These are phyloP conservation scores for Yamadazyma dendronema DNA, from an alignment of 1,139 yeast genomes.

Conservation along the genomic window DNA sequence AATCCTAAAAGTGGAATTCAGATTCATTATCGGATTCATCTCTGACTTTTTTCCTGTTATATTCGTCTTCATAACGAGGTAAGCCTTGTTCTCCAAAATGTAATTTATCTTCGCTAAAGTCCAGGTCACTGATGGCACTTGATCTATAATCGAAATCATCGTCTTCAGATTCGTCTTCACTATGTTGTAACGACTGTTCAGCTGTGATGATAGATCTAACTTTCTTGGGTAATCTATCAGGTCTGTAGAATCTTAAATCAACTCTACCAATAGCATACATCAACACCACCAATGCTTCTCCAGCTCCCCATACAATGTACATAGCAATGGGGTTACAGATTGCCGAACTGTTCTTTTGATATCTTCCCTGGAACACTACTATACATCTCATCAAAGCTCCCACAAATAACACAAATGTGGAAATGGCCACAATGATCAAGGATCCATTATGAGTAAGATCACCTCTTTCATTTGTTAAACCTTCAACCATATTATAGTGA, in stretches of 20 bases:
- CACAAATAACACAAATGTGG: conserved; percentile 54
- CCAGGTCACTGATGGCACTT: conserved; percentile 13
- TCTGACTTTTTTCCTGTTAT: conserved; percentile 4
- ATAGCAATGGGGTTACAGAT: conserved; percentile 49
- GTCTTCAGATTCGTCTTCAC: conserved; percentile 13
- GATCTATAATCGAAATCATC: conserved; percentile 15
- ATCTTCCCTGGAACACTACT: conserved; percentile 43
- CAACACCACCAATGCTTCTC: conserved; percentile 57
- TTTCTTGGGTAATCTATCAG: conserved; percentile 50
- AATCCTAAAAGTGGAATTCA: conserved; percentile 19
- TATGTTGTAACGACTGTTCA: conserved; percentile 27
- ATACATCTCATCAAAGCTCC: conserved; percentile 61
- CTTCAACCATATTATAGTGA: conserved; percentile 43
- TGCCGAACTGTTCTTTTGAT: conserved; percentile 23
- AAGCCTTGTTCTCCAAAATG: conserved; percentile 5
- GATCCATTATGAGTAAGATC: conserved; percentile 50
- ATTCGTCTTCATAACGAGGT: conserved; percentile 18
- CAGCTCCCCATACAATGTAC: conserved; percentile 63
- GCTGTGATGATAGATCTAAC: conserved; percentile 45
- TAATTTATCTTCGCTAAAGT: not conserved
- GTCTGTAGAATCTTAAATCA: conserved; percentile 77
- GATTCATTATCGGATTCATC: conserved; percentile 16
- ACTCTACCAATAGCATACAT: conserved; percentile 61
- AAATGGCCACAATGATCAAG: conserved; percentile 44
- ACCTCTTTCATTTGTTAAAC: conserved; percentile 44